Conservation (phyloP, 2,329 filamentous ascomycete genomes). For the Colletotrichum lentis region DNA sequence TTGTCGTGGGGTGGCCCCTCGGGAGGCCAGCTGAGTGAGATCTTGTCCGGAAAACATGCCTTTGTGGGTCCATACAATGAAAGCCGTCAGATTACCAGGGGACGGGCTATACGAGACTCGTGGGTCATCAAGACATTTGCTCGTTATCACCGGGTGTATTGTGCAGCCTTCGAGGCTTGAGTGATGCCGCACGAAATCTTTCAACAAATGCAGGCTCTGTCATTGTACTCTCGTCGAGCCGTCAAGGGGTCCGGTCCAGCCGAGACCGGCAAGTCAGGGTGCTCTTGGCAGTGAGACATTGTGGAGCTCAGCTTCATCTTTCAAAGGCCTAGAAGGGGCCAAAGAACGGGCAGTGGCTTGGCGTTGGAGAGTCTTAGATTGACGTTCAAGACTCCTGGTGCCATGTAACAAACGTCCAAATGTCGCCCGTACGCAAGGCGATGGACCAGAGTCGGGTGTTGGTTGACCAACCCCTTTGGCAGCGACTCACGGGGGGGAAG, state of each 20-base stretch:
- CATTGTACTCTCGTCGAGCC: no score
- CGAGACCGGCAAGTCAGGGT: not conserved
- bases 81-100: no score
- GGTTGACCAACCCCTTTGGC: not conserved
- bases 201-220: no score
- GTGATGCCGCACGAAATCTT: no score
- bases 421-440: not conserved
- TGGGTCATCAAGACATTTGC: no score
- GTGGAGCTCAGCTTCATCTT: not conserved
- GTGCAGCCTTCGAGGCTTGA: no score
- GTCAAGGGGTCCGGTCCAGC: no score
- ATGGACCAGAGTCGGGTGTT: not conserved
- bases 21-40: constrained; percentile 50
- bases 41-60: no score
- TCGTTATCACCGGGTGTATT: no score
- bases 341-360: not conserved
- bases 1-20: constrained; percentile 59
- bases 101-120: no score
- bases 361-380: not conserved
- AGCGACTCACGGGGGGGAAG: not conserved
- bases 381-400: not conserved
- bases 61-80: no score
- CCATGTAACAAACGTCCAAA: not conserved
- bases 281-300: not conserved
- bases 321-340: not conserved